Evolutionary conservation across 2,329 filamentous ascomycete species (phyloP).

Genomic region (Amesomyces nigricolor): DNA sequence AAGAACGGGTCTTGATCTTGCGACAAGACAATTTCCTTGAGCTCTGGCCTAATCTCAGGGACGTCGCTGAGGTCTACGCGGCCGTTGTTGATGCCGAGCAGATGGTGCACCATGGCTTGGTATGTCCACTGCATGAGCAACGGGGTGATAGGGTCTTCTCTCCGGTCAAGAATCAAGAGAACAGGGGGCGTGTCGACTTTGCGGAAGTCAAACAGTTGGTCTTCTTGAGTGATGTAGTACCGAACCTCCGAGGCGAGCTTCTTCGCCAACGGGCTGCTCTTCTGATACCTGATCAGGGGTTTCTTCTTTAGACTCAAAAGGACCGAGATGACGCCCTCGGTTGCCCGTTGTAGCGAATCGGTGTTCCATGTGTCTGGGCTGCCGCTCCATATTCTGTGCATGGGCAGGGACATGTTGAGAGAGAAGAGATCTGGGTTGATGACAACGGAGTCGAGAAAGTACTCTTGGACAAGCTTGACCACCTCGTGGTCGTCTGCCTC

Average conservation of each 20-base stretch:
- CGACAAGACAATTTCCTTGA: conserved; percentile 90
- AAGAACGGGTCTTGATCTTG: conserved; percentile 99
- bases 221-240: conserved; percentile 91
- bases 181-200: conserved; percentile 93
- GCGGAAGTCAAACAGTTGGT: conserved; percentile 93
- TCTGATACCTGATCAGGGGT: conserved; percentile 87
- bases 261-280: conserved; percentile 81
- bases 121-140: conserved; percentile 98
- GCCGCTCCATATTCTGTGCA: conserved; percentile 72
- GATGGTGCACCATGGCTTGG: conserved; percentile 98
- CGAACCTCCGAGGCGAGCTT: conserved; percentile 90
- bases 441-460: conserved; percentile 93
- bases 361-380: conserved; percentile 85
- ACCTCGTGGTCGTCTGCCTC: conserved; percentile 98
- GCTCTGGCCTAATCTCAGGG: conserved; percentile 75
- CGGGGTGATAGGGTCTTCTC: conserved; percentile 92
- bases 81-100: conserved; percentile 92
- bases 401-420: conserved; percentile 65
- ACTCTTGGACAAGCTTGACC: conserved; percentile 87
- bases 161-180: conserved; percentile 79
- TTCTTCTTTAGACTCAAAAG: conserved; percentile 93
- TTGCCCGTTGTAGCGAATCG: conserved; percentile 77
- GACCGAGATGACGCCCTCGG: conserved; percentile 79
- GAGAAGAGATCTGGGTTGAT: conserved; percentile 93
- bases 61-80: conserved; percentile 81